These are phyloP conservation scores for Pseudocercospora eumusae DNA, from an alignment of 2,329 filamentous ascomycete species.

Conservation along the genomic window DNA sequence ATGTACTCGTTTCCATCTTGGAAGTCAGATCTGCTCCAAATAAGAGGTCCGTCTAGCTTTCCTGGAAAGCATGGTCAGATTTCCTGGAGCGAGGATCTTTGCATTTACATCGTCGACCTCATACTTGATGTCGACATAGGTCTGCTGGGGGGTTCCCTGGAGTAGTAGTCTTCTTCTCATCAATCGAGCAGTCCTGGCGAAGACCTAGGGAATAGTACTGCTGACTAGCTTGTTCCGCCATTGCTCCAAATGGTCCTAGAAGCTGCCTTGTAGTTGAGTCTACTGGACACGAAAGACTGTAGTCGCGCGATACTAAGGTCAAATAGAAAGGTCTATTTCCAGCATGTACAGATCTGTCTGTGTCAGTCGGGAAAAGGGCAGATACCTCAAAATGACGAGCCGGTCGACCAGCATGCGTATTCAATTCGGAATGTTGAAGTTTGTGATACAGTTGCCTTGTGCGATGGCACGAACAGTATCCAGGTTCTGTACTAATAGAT, in stretches of 20 bases:
- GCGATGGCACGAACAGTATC: background rate
- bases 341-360: background rate
- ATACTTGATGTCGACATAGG: background rate
- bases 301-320: background rate
- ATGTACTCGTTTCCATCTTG: background rate
- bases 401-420: constrained; percentile 1
- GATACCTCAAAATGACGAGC: background rate
- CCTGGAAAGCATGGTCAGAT: background rate
- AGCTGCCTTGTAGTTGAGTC: background rate
- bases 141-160: background rate
- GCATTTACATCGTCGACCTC: background rate
- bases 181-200: background rate
- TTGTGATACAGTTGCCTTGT: background rate
- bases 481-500: background rate
- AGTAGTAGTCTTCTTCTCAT: background rate
- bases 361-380: background rate
- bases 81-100: background rate
- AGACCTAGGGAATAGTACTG: background rate
- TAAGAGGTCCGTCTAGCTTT: background rate
- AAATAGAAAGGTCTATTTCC: background rate
- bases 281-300: background rate
- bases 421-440: background rate
- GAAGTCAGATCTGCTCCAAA: background rate
- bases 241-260: background rate
- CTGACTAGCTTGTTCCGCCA: background rate